Conservation (phyloP, 140 eudicot species). For the Flaveria floridana region DNA sequence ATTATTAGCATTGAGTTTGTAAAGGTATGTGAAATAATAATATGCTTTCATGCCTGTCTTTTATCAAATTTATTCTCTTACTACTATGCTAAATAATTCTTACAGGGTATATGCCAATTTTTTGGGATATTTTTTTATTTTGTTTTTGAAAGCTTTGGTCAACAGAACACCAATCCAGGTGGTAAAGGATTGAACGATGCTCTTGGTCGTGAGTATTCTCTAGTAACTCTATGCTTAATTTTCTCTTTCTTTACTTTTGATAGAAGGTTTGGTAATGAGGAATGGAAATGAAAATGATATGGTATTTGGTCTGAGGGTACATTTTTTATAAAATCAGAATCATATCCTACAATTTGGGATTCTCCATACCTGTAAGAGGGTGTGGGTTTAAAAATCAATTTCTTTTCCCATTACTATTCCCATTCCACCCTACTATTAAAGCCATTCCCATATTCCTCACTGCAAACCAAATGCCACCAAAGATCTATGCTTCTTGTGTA, state of each 20-base stretch:
- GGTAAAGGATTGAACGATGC: slow-evolving; percentile 60
- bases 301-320: slow-evolving; percentile 7
- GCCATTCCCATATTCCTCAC: slow-evolving; percentile 1
- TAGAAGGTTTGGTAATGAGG: slow-evolving; percentile 6
- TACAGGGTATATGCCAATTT: slow-evolving; percentile 82
- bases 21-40: slow-evolving; percentile 50
- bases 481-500: slow-evolving; percentile 16
- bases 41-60: slow-evolving; percentile 15
- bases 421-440: neutral
- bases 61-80: slow-evolving; percentile 1
- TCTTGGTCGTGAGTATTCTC: slow-evolving; percentile 50
- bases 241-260: neutral
- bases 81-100: slow-evolving; percentile 20
- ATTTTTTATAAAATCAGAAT: neutral
- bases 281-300: slow-evolving; percentile 1
- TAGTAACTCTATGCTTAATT: neutral
- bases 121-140: slow-evolving; percentile 82
- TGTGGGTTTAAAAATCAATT: neutral
- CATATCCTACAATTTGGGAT: neutral
- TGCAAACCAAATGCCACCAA: neutral
- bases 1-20: slow-evolving; percentile 70
- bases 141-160: slow-evolving; percentile 75
- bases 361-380: neutral
- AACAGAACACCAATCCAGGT: slow-evolving; percentile 44
- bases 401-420: neutral